These are phyloP conservation scores for Phialophora chinensis DNA, from an alignment of 2,329 filamentous ascomycete species.

Conservation along the genomic window DNA sequence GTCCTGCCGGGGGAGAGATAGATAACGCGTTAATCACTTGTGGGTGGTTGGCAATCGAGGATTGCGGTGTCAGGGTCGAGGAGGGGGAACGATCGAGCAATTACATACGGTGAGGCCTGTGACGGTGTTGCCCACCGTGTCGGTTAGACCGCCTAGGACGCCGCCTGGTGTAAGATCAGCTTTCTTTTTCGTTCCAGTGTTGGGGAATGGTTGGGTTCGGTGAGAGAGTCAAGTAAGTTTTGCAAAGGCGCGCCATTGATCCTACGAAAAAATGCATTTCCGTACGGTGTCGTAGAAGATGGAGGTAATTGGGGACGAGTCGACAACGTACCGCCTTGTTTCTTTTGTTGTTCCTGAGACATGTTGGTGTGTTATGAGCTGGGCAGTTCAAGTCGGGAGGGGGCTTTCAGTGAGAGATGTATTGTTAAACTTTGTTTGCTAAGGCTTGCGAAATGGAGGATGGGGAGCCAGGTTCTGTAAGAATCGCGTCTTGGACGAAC, in stretches of 20 bases:
- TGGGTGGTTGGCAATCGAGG: background rate
- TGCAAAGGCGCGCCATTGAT: background rate
- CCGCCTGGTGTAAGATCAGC: slow-evolving; percentile 18
- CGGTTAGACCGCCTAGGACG: slow-evolving; percentile 43
- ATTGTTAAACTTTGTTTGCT: background rate
- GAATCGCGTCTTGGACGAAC: background rate
- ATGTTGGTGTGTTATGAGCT: slow-evolving; percentile 18
- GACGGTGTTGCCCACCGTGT: slow-evolving; percentile 43
- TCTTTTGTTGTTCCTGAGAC: slow-evolving; percentile 31
- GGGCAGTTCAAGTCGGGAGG: background rate
- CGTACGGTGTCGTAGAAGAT: background rate
- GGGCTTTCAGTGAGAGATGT: background rate
- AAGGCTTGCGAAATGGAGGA: background rate
- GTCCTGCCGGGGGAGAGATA: slow-evolving; percentile 20
- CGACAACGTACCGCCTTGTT: slow-evolving; percentile 30
- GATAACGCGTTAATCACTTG: slow-evolving; percentile 9
- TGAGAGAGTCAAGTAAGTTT: too few relatives aligned
- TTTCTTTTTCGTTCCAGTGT: background rate
- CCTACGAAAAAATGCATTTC: background rate
- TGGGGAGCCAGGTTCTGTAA: too few relatives aligned
- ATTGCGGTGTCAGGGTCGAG: background rate
- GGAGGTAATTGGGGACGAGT: background rate
- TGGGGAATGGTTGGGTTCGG: background rate
- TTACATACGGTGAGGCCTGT: slow-evolving; percentile 37
- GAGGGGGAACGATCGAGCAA: background rate